Evolutionary conservation across 2,329 filamentous ascomycete genomes (phyloP), one percentile per base, ranked within the genome.

Genomic region (Claviceps monticola): DNA sequence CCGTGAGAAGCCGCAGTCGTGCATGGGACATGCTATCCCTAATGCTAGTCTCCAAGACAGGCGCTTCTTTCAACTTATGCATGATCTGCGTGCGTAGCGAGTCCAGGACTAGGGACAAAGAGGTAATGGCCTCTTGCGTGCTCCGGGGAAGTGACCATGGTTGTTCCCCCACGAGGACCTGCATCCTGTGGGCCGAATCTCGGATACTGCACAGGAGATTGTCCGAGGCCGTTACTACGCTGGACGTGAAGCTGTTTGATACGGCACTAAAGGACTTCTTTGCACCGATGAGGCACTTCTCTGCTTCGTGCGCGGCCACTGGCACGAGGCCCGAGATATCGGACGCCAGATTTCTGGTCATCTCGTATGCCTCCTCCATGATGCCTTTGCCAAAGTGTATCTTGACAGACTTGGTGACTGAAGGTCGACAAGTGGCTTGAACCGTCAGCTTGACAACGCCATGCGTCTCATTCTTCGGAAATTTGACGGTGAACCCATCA

Each of bases 381-480:
- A 70, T 63, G 21, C 71, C 67, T 60, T 67, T 73, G 46, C 78
- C 77, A 62, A 84, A 80, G 61, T 82, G 74, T 34, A 84, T 66
- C 41, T 74, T 72, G 61, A 83, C 78, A 0, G 74, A 75, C 65
- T 83, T 79, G 58, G 78, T 78, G 56, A 83, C 71, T 62, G 73
- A 77, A 23, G 81, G 81, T 55, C 75, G 76, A 51, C 73, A 77
- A 14, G 71, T 78, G 1, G 80, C 80, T 51, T 74, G 69, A 38
- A 84, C 71, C 2, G 75, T 74, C 45, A 84, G 69, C 50, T 77
- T 77, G 49, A 84, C 63, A 39, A 78, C 62, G 36, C 80, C 81
- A 54, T 79, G 66, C 5, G 78, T 76, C 54, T 84, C 78, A 26
- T 71, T 70, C 29, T 66, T 68, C 4, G 73, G 68, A 29, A 83